These are phyloP conservation scores for Pascua guehoae DNA, from an alignment of 1,284 basidiomycete genomes.

Conservation along the genomic window DNA sequence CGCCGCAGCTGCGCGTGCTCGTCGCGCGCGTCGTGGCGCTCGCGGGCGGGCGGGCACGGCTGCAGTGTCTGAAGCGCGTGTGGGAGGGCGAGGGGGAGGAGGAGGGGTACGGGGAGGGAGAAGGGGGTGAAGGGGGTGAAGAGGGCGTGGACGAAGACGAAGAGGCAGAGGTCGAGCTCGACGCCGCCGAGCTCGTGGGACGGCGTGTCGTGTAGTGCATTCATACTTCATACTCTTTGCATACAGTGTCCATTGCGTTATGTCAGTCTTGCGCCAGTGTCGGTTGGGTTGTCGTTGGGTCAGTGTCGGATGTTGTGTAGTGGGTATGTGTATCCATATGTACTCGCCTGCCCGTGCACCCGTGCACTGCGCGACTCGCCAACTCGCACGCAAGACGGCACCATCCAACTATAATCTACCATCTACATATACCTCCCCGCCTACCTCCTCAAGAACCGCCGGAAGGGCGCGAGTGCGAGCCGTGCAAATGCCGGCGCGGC, in stretches of 20 bases:
- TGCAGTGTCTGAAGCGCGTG: background rate
- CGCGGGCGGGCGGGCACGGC: background rate
- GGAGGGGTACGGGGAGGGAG: background rate
- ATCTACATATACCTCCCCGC: background rate
- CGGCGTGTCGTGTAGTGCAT: background rate
- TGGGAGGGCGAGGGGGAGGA: constrained; percentile 6
- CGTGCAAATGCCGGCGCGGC: constrained; percentile 72
- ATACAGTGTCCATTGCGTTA: background rate
- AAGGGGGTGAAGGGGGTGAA: background rate
- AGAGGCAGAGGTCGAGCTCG: constrained; percentile 1
- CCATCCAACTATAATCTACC: background rate
- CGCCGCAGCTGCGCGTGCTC: constrained; percentile 33
- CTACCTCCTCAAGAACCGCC: background rate
- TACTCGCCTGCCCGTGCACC: background rate
- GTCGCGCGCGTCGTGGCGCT: constrained; percentile 19
- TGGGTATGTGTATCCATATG: too few relatives aligned
- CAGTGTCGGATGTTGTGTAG: too few relatives aligned
- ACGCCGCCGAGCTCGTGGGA: background rate
- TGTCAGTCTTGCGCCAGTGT: background rate
- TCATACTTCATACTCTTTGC: background rate
- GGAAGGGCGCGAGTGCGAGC: constrained; percentile 32
- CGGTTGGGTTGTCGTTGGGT: too few relatives aligned
- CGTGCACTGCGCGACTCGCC: too few relatives aligned
- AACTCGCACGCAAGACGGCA: background rate
- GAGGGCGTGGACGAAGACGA: background rate